Base-by-base conservation (phyloP, 2,329 filamentous ascomycete species). In the Talaromyces pinophilus region DNA sequence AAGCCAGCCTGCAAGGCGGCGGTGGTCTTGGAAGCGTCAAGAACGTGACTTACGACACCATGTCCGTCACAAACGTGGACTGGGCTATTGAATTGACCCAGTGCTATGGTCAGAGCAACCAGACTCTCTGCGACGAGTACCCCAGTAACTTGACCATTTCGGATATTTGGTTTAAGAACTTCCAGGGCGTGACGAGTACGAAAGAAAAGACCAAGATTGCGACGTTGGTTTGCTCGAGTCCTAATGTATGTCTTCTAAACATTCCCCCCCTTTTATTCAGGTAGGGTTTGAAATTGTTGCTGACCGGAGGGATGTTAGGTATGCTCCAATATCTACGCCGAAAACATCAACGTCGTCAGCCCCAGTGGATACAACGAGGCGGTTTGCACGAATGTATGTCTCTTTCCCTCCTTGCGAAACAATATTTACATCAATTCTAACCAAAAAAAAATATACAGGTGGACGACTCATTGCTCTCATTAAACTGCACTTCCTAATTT, bases 21-120 rank as follows among this genome's bases (percentile, higher is more conserved):
- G 88, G 88, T 19, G 88, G 88, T 44, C 77, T 76, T 5, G 87
- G 89, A 30, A 79, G 81, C 46, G 88, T 91, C 57, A 82, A 81
- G 66, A 91, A 91, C 73, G 83, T 91, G 67, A 90, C 88, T 0
- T 91, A 89, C 73, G 85, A 90, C 66, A 82, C 80, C 3, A 88
- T 90, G 79, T 73, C 78, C 44, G 81, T 88, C 67, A 76, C 82
- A 42, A 88, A 90, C 67, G 87, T 89, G 68, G 88, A 90, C 72
- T 88, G 87, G 71, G 86, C 86, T 2, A 86, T 90, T 69, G 85
- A 88, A 67, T 80, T 89, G 59, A 86, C 86, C n/a, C 87, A 89
- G 73, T 89, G 87, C 79, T 88, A 89, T 67, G 86, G 86, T 8
- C 86, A 88, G 76, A 84, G 80, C 67, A 88, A 89, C 71, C 72